Percentiles rank a stretch among this genome's conserved stretches.
phyloP scores from a whole-genome alignment of 768 basidiomycete species.

The Lactifluus piperatus region DNA sequence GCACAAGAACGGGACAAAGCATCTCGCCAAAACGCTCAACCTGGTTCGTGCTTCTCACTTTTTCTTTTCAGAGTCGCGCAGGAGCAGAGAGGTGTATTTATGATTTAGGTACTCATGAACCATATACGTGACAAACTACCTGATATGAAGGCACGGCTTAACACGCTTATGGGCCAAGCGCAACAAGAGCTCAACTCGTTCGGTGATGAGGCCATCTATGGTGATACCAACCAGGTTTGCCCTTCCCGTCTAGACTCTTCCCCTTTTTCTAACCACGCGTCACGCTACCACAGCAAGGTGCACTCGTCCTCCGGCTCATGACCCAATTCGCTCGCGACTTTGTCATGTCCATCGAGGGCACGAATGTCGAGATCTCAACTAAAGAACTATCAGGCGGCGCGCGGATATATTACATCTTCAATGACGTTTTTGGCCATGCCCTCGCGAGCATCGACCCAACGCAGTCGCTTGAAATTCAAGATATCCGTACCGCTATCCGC shows the following conservation, averaged over 20 bases:
- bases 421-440: constrained; percentile 93
- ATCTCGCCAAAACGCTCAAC: constrained; percentile 87
- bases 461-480: constrained; percentile 82
- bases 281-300: constrained; percentile 54
- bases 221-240: constrained; percentile 75
- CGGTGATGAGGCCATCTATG: constrained; percentile 86
- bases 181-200: constrained; percentile 97
- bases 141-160: constrained; percentile 97
- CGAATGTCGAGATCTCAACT: constrained; percentile 90
- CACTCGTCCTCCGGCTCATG: constrained; percentile 90
- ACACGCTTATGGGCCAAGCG: constrained; percentile 97
- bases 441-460: constrained; percentile 86
- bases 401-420: constrained; percentile 98
- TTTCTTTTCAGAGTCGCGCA: neutral
- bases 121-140: constrained; percentile 98
- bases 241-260: neutral
- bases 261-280: neutral
- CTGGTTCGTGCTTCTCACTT: constrained; percentile 46
- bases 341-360: constrained; percentile 94
- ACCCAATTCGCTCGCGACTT: constrained; percentile 98
- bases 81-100: neutral
- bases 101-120: constrained; percentile 73
- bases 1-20: constrained; percentile 96
- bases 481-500: constrained; percentile 96
- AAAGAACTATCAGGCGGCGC: constrained; percentile 98